Evolutionary conservation across 2,329 filamentous ascomycete genomes (phyloP).

Genomic region (Trichoderma polysporum): DNA sequence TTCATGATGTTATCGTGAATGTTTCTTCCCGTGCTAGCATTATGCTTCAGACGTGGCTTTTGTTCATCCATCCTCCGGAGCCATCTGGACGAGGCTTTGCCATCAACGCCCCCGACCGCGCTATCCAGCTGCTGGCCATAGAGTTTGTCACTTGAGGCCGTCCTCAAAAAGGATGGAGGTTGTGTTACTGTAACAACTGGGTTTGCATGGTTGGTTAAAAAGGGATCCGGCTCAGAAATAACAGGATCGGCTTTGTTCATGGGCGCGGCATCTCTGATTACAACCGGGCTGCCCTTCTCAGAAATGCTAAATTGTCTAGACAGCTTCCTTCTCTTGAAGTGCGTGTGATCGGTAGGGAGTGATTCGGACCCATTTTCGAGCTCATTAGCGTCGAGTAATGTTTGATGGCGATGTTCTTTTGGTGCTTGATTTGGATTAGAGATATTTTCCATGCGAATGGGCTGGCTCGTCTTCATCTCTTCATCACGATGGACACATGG

Average conservation of each 20-base stretch:
- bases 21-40: neutral
- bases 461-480: neutral
- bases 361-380: neutral
- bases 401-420: too few relatives aligned
- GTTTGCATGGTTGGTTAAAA: neutral
- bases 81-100: neutral
- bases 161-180: neutral
- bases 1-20: neutral
- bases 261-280: neutral
- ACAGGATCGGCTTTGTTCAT: neutral
- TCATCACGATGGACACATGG: neutral
- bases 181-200: neutral
- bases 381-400: neutral
- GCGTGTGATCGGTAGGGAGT: too few relatives aligned
- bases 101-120: neutral
- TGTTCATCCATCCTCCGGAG: neutral
- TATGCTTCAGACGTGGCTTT: neutral
- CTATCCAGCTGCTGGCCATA: neutral
- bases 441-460: neutral
- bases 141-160: neutral
- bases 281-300: slow-evolving; percentile 30
- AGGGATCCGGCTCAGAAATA: neutral
- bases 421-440: neutral
- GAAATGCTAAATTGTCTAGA: slow-evolving; percentile 28
- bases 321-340: neutral